Conservation (phyloP, 768 basidiomycete genomes). For the Boletales sp. region DNA sequence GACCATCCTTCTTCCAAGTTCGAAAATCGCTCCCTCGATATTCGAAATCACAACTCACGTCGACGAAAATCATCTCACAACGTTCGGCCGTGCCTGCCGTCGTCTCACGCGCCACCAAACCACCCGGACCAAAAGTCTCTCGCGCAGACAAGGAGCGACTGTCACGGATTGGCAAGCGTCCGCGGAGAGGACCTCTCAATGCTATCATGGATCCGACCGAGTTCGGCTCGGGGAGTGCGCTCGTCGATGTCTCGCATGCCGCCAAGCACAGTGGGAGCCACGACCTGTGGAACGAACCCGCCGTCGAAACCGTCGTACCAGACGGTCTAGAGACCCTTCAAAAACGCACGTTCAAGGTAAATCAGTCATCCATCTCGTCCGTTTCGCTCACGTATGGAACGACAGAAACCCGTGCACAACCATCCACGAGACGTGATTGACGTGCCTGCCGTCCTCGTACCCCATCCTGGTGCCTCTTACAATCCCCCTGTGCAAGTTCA, state of each 20-base stretch:
- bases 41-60: constrained; percentile 53
- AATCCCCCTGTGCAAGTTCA: constrained; percentile 80
- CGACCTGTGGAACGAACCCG: constrained; percentile 53
- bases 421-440: constrained; percentile 53
- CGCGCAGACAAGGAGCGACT: constrained; percentile 73
- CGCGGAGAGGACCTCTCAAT: constrained; percentile 71
- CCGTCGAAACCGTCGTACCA: constrained; percentile 36
- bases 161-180: constrained; percentile 70
- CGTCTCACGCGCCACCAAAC: constrained; percentile 44
- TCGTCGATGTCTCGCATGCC: constrained; percentile 63
- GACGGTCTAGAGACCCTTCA: constrained; percentile 37
- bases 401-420: constrained; percentile 46
- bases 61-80: constrained; percentile 76
- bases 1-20: constrained; percentile 37
- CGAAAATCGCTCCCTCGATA: constrained; percentile 56
- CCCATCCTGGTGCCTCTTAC: constrained; percentile 85
- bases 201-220: constrained; percentile 65
- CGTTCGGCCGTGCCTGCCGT: constrained; percentile 89
- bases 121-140: constrained; percentile 40
- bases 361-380: background rate
- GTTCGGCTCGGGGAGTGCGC: constrained; percentile 60
- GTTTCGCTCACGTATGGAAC: background rate
- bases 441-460: constrained; percentile 62
- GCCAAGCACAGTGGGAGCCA: constrained; percentile 65
- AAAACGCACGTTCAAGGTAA: constrained; percentile 52